These are phyloP conservation scores for Lathyrus sativus DNA, from an alignment of 306 rosid genomes.

Conservation along the genomic window DNA sequence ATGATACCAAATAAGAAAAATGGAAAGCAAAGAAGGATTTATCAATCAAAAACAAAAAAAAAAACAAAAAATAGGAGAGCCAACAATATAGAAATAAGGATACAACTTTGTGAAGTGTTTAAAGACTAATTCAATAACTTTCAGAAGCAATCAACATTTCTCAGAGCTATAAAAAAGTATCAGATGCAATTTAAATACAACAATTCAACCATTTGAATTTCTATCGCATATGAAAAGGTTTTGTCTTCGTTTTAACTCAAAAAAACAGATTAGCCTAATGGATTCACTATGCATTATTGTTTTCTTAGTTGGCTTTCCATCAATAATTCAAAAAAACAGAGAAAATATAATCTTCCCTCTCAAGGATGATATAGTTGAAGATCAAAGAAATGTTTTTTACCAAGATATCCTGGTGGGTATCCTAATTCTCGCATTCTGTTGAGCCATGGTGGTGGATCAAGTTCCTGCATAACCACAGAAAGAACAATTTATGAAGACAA, in stretches of 20 bases:
- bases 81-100: not conserved
- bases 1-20: constrained; percentile 22
- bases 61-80: not conserved
- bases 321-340: not conserved
- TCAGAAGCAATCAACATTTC: constrained; percentile 13
- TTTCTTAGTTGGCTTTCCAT: not conserved
- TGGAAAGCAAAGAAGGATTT: not conserved
- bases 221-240: constrained; percentile 15
- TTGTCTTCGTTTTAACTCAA: not conserved
- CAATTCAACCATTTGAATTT: constrained; percentile 21
- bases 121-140: not conserved
- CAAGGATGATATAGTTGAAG: constrained; percentile 11
- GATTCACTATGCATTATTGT: not conserved
- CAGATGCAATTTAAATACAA: constrained; percentile 19
- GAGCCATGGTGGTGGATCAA: constrained; percentile 99
- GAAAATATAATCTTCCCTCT: constrained; percentile 3
- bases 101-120: not conserved
- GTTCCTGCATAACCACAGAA: constrained; percentile 61
- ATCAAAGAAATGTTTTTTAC: constrained; percentile 50
- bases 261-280: constrained; percentile 24
- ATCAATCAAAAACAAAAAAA: not conserved
- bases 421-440: constrained; percentile 97
- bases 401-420: constrained; percentile 97
- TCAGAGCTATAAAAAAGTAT: not conserved
- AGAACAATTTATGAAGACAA: not conserved